phyloP scores from a whole-genome alignment of 345 rosid genomes.

The Turritis glabra region DNA sequence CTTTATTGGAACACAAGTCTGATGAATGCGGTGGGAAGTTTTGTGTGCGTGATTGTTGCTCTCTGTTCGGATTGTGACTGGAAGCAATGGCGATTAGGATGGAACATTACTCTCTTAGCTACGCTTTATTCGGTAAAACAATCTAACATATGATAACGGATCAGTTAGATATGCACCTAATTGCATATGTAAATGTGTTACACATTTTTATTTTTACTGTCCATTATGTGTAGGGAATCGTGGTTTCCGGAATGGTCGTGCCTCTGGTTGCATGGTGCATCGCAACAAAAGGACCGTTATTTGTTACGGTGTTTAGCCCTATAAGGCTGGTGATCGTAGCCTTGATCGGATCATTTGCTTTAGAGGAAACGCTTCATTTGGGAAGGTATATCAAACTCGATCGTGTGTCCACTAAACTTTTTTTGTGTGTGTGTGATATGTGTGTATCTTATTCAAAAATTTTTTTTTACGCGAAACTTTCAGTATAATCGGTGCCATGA shows the following conservation, averaged over 20 bases:
- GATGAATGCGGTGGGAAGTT: constrained; percentile 33
- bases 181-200: not conserved
- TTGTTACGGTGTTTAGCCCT: constrained; percentile 32
- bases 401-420: not conserved
- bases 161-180: not conserved
- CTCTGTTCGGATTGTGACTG: constrained; percentile 27
- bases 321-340: constrained; percentile 32
- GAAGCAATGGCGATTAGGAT: constrained; percentile 40
- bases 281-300: constrained; percentile 33
- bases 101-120: constrained; percentile 31
- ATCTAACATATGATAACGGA: not conserved
- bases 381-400: constrained; percentile 29
- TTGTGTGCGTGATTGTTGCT: constrained; percentile 24
- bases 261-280: constrained; percentile 34
- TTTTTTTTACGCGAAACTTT: not conserved
- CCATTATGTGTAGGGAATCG: constrained; percentile 27
- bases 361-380: constrained; percentile 35
- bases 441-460: not conserved
- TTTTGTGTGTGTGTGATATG: not conserved
- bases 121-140: constrained; percentile 31
- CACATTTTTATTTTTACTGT: not conserved
- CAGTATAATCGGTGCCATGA: constrained; percentile 52
- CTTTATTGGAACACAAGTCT: constrained; percentile 31
- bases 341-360: constrained; percentile 34
- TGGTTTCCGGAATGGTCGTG: constrained; percentile 33